Conservation (phyloP, 176 grass and related monocot genomes). For the Elymus sibiricus region DNA sequence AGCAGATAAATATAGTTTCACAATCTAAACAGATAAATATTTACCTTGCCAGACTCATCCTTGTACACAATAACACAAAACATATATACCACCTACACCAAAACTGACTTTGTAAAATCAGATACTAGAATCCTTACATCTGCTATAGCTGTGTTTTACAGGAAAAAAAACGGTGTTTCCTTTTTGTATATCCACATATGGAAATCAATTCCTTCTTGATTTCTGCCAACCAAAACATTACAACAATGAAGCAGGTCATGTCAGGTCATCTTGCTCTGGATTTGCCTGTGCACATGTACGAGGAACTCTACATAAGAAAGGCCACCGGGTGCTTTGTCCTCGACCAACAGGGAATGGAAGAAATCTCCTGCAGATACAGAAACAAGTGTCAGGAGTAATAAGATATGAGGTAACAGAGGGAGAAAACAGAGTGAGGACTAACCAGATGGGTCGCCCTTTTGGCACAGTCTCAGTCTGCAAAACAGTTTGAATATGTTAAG, state of each 20-base stretch:
- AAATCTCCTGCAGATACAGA: conserved; percentile 36
- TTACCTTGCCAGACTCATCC: conserved; percentile 4
- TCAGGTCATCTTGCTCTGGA: conserved; percentile 54
- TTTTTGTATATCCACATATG: background rate
- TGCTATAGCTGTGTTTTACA: conserved; percentile 16
- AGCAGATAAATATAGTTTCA: conserved; percentile 9
- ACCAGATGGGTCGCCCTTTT: conserved; percentile 74
- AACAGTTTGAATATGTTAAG: background rate
- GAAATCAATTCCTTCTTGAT: background rate
- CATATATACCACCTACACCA: conserved; percentile 12
- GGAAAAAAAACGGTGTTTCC: background rate
- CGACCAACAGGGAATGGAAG: conserved; percentile 60
- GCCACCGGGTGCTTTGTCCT: conserved; percentile 72
- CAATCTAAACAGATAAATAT: conserved; percentile 18
- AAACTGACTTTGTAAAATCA: conserved; percentile 19
- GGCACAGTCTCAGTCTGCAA: conserved; percentile 62
- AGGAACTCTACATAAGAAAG: conserved; percentile 90
- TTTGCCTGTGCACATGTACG: conserved; percentile 85
- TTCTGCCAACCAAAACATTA: conserved; percentile 32
- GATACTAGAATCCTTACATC: background rate
- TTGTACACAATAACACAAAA: conserved; percentile 17
- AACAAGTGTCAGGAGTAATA: background rate
- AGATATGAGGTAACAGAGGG: background rate
- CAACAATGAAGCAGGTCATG: conserved; percentile 24
- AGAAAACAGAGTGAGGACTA: background rate